Evolutionary conservation across 257 asterid species (phyloP).

Genomic region (Gentiana dahurica): DNA sequence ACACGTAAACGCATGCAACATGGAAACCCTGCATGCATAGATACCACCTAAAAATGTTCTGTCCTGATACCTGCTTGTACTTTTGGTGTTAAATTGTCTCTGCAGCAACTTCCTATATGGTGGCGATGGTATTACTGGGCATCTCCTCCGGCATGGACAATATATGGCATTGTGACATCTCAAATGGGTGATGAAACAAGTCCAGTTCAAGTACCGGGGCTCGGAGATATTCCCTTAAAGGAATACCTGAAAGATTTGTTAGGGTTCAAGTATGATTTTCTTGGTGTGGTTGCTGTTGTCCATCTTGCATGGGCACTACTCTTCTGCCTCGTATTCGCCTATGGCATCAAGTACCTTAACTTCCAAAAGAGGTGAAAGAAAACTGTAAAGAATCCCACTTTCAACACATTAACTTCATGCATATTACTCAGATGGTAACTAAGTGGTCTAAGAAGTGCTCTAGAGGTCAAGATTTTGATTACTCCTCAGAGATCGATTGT

Average conservation of each 20-base stretch:
- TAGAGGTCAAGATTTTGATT: no score
- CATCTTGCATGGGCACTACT: constrained; percentile 68
- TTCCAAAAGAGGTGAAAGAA: constrained; percentile 46
- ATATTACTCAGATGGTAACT: no score
- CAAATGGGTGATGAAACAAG: constrained; percentile 9
- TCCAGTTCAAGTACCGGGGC: constrained; percentile 36
- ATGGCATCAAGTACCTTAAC: constrained; percentile 52
- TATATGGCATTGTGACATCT: constrained; percentile 17
- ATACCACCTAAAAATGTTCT: no score
- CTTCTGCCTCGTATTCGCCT: constrained; percentile 52
- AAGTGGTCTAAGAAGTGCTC: no score
- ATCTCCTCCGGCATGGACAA: constrained; percentile 35
- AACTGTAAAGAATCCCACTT: no score
- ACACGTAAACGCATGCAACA: no score
- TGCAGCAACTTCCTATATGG: constrained; percentile 59
- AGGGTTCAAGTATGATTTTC: constrained; percentile 56
- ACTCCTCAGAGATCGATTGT: no score
- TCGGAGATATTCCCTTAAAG: constrained; percentile 35
- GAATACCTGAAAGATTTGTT: constrained; percentile 39
- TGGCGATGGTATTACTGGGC: constrained; percentile 82
- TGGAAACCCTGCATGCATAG: no score
- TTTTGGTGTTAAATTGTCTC: background rate
- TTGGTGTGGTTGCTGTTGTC: constrained; percentile 57
- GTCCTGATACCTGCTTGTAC: no score
- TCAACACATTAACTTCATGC: no score